phyloP scores from a whole-genome alignment of 176 grass and related monocot species.

The Juncus inflexus region DNA sequence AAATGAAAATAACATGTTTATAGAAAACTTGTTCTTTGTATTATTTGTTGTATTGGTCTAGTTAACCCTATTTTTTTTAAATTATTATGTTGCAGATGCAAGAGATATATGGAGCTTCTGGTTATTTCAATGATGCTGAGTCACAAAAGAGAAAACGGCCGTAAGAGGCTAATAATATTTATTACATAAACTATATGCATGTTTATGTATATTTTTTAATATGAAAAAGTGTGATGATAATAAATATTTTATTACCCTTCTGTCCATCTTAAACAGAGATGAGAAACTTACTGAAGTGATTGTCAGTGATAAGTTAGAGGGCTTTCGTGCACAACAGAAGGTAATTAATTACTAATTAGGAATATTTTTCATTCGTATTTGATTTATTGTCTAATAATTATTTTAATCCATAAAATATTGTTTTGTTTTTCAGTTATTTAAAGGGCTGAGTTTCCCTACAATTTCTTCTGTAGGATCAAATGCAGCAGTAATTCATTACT shows the following conservation, averaged over 20 bases:
- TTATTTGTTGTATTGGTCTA: slow-evolving; percentile 20
- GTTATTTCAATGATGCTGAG: slow-evolving; percentile 76
- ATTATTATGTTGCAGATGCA: slow-evolving; percentile 58
- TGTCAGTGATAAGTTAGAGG: slow-evolving; percentile 93
- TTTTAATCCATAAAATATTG: slow-evolving; percentile 24
- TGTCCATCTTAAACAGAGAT: slow-evolving; percentile 30
- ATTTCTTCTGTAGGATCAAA: slow-evolving; percentile 98
- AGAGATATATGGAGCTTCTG: slow-evolving; percentile 84
- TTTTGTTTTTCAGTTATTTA: slow-evolving; percentile 67
- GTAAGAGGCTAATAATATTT: slow-evolving; percentile 45
- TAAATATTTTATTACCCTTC: slow-evolving; percentile 15
- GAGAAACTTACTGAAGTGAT: slow-evolving; percentile 90
- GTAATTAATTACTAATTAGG: slow-evolving; percentile 36
- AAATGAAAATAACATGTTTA: background rate
- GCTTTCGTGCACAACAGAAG: slow-evolving; percentile 86
- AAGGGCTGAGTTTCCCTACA: slow-evolving; percentile 91
- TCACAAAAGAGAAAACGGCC: slow-evolving; percentile 49
- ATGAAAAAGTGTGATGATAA: slow-evolving; percentile 9
- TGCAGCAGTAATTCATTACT: slow-evolving; percentile 95
- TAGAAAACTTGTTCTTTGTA: background rate
- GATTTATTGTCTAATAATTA: background rate
- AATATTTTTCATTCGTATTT: background rate
- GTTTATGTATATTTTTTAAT: background rate
- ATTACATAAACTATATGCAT: background rate
- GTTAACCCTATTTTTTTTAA: background rate